Conservation (phyloP, 2,329 filamentous ascomycete genomes). For the Epichloe coenophiala region DNA sequence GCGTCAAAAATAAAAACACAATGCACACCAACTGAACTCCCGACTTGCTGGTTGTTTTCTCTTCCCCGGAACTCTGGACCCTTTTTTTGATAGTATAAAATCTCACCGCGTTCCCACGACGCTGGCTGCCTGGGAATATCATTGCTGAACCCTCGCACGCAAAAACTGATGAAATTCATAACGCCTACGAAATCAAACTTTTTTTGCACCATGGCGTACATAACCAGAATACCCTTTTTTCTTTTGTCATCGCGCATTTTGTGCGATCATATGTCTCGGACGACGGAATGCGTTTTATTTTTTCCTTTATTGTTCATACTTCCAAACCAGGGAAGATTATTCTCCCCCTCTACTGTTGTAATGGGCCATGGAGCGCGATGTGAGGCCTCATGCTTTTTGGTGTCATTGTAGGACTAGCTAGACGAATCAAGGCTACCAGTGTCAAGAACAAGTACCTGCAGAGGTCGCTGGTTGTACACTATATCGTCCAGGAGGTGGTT, state of each 20-base stretch:
- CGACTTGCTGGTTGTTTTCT: background rate
- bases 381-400: slow-evolving; percentile 7
- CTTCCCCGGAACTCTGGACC: background rate
- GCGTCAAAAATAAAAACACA: slow-evolving; percentile 8
- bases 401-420: slow-evolving; percentile 10
- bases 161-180: background rate
- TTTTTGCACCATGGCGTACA: slow-evolving; percentile 1
- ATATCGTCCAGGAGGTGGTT: slow-evolving; percentile 7
- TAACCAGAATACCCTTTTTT: slow-evolving; percentile 5
- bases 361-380: slow-evolving; percentile 7
- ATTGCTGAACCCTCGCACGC: background rate
- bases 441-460: slow-evolving; percentile 3
- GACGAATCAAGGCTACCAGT: slow-evolving; percentile 1
- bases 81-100: background rate
- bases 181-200: background rate
- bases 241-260: background rate
- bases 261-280: slow-evolving; percentile 13
- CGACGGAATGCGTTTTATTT: slow-evolving; percentile 9
- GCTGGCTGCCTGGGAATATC: background rate
- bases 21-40: background rate
- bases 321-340: slow-evolving; percentile 2
- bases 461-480: slow-evolving; percentile 10
- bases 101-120: slow-evolving; percentile 9
- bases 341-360: slow-evolving; percentile 6
- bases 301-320: slow-evolving; percentile 11